Evolutionary conservation across 2,329 filamentous ascomycete species (phyloP).

Genomic region (Daldinia sp.): DNA sequence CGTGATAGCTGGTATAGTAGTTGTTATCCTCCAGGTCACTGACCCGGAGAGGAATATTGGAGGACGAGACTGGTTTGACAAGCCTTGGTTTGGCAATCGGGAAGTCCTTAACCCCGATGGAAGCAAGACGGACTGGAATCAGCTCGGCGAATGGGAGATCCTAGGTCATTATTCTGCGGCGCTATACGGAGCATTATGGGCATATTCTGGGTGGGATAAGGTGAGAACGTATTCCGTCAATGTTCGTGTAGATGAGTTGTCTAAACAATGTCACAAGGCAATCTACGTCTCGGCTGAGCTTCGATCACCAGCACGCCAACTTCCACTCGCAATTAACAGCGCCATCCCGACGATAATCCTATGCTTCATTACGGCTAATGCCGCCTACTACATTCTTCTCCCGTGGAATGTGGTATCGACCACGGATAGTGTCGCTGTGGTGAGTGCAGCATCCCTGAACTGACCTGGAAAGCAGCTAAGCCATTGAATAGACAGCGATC

Average conservation of each 20-base stretch:
- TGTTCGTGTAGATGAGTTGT: not conserved
- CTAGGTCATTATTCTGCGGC: conserved; percentile 71
- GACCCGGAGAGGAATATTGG: conserved; percentile 56
- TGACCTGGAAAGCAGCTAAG: conserved; percentile 26
- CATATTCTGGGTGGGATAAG: conserved; percentile 76
- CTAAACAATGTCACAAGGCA: conserved; percentile 57
- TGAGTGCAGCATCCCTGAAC: conserved; percentile 52
- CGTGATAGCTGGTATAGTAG: conserved; percentile 62
- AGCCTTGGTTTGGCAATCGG: conserved; percentile 67
- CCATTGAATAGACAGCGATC: conserved; percentile 62
- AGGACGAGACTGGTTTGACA: conserved; percentile 64
- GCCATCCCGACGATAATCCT: conserved; percentile 70
- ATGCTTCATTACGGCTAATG: conserved; percentile 70
- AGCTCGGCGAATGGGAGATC: conserved; percentile 66
- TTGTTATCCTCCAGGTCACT: conserved; percentile 57
- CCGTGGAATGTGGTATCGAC: conserved; percentile 69
- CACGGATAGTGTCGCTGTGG: conserved; percentile 72
- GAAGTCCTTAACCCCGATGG: conserved; percentile 64
- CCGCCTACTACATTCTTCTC: conserved; percentile 72
- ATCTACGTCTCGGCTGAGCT: conserved; percentile 69
- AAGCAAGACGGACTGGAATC: conserved; percentile 61
- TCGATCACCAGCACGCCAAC: conserved; percentile 62
- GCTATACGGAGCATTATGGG: conserved; percentile 72
- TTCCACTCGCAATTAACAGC: conserved; percentile 72
- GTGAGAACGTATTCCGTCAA: conserved; percentile 53